Percentiles rank a stretch among this genome's conserved stretches.
Conservation (phyloP, 768 basidiomycete genomes). For the Roridomyces roridus region DNA sequence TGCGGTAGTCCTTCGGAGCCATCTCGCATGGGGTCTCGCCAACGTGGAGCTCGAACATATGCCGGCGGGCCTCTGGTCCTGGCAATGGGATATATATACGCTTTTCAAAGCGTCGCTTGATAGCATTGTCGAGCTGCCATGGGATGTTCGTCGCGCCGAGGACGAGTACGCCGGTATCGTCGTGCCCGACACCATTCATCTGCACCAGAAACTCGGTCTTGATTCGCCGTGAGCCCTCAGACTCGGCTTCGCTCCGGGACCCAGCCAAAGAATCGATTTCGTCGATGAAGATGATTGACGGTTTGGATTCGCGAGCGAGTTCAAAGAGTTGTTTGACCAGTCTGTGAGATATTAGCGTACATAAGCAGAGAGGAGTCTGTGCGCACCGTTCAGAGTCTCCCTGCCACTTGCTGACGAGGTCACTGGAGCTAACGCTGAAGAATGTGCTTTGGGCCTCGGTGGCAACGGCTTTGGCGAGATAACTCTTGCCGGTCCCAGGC, state of each 20-base stretch:
- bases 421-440: conserved; percentile 94
- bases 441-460: conserved; percentile 99
- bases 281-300: conserved; percentile 98
- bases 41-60: conserved; percentile 97
- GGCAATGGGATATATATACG: conserved; percentile 98
- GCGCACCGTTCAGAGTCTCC: conserved; percentile 95
- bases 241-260: conserved; percentile 95
- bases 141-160: conserved; percentile 98
- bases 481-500: conserved; percentile 97
- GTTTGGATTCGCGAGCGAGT: conserved; percentile 95
- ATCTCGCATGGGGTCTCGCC: conserved; percentile 92
- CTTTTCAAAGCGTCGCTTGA: conserved; percentile 98
- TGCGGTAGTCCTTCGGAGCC: conserved; percentile 75
- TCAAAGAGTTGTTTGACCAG: conserved; percentile 96
- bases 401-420: conserved; percentile 99
- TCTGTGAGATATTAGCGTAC: conserved; percentile 42
- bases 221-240: conserved; percentile 94
- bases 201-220: conserved; percentile 98
- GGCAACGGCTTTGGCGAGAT: conserved; percentile 96
- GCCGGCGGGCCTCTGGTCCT: conserved; percentile 86
- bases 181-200: conserved; percentile 99
- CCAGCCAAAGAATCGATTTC: conserved; percentile 97
- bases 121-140: conserved; percentile 97
- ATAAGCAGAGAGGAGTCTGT: background rate
- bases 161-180: conserved; percentile 95